Evolutionary conservation across 2,329 filamentous ascomycete species (phyloP).

Genomic region (Phialophora tarda): DNA sequence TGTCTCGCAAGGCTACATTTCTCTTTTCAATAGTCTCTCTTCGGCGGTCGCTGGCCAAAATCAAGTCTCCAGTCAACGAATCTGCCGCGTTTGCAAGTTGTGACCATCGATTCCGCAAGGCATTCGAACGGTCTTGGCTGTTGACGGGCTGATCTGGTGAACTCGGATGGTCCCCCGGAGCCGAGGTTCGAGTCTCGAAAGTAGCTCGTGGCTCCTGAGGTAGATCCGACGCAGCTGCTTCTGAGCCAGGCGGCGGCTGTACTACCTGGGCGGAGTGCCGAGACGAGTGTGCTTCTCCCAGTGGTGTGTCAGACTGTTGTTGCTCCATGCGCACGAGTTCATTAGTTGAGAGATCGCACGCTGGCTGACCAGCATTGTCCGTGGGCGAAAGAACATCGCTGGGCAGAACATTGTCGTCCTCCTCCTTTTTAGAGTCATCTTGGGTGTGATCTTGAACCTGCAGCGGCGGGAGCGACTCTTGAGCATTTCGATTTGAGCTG

Average conservation of each 20-base stretch:
- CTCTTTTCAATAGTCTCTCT: not conserved
- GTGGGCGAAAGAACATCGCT: not conserved
- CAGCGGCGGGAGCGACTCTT: not conserved
- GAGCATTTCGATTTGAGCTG: not conserved
- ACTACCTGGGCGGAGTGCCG: not conserved
- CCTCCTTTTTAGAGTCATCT: not conserved
- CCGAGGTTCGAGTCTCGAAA: not conserved
- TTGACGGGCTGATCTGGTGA: not conserved
- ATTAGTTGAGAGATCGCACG: not conserved
- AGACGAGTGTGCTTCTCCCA: not conserved
- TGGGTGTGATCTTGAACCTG: not conserved
- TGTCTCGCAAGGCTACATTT: not conserved
- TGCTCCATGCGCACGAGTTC: not conserved
- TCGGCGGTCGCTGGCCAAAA: not conserved
- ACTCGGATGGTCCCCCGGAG: not conserved
- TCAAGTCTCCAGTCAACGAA: not conserved
- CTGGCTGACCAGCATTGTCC: not conserved
- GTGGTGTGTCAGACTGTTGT: not conserved
- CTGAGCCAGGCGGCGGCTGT: not conserved
- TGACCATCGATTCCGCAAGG: constrained; percentile 10
- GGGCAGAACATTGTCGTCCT: not conserved
- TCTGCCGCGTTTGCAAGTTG: constrained; percentile 2
- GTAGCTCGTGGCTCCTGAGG: not conserved
- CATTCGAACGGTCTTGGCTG: not conserved
- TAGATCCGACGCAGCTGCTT: not conserved